Percentiles rank a stretch among this genome's conserved stretches.
Conservation (phyloP, 306 rosid species). For the Chamaecrista fasciculata region DNA sequence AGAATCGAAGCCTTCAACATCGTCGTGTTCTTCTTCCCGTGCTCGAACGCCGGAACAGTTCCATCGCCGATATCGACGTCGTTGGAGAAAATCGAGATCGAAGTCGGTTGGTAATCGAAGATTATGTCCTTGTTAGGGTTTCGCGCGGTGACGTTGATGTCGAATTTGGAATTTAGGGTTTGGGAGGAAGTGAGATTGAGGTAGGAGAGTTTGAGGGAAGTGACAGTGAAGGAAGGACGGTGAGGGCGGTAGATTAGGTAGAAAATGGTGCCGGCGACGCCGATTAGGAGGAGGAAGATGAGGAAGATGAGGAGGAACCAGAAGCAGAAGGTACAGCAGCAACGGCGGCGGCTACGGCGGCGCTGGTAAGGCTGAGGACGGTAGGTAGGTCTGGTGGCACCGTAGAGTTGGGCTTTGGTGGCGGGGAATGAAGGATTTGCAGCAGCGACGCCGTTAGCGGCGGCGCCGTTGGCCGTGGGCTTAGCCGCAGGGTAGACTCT, state of each 20-base stretch:
- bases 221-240: conserved; percentile 37
- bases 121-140: conserved; percentile 38
- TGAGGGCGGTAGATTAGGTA: conserved; percentile 65
- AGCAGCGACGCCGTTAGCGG: not conserved
- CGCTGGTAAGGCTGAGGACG: conserved; percentile 56
- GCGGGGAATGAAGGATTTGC: conserved; percentile 50
- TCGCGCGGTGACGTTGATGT: conserved; percentile 31
- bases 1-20: conserved; percentile 44
- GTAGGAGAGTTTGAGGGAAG: conserved; percentile 33
- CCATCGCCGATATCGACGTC: conserved; percentile 31
- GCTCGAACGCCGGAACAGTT: conserved; percentile 37
- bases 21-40: conserved; percentile 68
- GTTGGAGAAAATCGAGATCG: conserved; percentile 24
- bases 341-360: conserved; percentile 49
- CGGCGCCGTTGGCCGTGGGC: conserved; percentile 31
- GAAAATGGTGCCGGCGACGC: conserved; percentile 43
- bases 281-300: conserved; percentile 49
- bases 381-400: conserved; percentile 70
- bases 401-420: conserved; percentile 62
- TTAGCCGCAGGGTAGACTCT: conserved; percentile 64
- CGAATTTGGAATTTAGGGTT: conserved; percentile 20
- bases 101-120: conserved; percentile 31
- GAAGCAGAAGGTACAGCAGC: conserved; percentile 61
- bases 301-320: conserved; percentile 51
- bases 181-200: conserved; percentile 18